phyloP scores from a whole-genome alignment of 129 eudicot genomes.

The Escallonia rubra region DNA sequence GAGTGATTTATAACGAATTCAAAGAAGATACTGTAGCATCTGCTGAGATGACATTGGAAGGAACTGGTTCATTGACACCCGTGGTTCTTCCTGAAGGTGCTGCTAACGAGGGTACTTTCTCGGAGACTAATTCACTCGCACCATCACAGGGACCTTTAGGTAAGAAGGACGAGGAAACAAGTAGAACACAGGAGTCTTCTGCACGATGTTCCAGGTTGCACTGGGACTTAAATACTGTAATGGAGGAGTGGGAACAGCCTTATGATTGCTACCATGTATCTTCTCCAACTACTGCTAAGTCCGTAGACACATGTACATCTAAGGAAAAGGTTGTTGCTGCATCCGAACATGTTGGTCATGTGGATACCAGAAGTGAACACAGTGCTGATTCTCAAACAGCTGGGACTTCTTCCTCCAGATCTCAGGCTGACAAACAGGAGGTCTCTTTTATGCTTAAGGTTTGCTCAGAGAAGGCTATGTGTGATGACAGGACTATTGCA shows the following conservation, averaged over 20 bases:
- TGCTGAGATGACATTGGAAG: constrained; percentile 9
- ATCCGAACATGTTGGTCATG: constrained; percentile 3
- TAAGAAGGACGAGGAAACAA: constrained; percentile 12
- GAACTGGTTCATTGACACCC: constrained; percentile 8
- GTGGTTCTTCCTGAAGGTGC: not conserved
- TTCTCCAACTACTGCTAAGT: constrained; percentile 17
- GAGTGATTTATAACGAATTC: not conserved
- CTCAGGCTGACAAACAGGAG: constrained; percentile 12
- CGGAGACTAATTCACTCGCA: not conserved
- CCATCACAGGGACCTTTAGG: constrained; percentile 6
- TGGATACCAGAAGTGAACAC: constrained; percentile 2
- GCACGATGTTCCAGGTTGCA: constrained; percentile 25
- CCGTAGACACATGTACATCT: not conserved
- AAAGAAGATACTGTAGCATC: constrained; percentile 14
- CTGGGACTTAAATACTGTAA: constrained; percentile 35
- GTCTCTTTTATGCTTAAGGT: constrained; percentile 15
- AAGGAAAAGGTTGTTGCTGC: constrained; percentile 17
- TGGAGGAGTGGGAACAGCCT: constrained; percentile 40
- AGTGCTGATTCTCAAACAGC: constrained; percentile 6
- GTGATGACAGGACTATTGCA: constrained; percentile 7
- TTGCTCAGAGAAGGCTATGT: constrained; percentile 9
- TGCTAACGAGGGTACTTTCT: constrained; percentile 13
- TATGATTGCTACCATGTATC: constrained; percentile 12
- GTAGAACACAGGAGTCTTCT: constrained; percentile 13
- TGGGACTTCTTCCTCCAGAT: not conserved